phyloP scores from a whole-genome alignment of 1,139 yeast genomes.

The Entelexis paramagnoliae region DNA sequence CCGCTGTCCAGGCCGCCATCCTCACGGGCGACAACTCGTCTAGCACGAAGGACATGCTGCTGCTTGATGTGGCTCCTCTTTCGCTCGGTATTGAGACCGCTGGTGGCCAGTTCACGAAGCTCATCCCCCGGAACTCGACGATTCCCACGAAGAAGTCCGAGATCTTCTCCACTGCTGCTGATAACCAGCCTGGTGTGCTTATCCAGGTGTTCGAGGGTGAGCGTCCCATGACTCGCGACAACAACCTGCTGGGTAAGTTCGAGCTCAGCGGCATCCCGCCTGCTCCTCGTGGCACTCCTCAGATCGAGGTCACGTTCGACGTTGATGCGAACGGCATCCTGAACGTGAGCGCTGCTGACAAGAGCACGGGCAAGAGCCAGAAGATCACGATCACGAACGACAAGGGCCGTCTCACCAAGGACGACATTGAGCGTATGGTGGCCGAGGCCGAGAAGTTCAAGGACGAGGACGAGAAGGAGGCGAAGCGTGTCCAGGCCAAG shows the following conservation, averaged over 20 bases:
- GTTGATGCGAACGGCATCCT: slow-evolving; percentile 88
- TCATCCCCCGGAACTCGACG: slow-evolving; percentile 84
- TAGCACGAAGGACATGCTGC: slow-evolving; percentile 71
- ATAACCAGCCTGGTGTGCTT: slow-evolving; percentile 90
- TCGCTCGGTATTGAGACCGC: slow-evolving; percentile 89
- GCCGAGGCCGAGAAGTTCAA: slow-evolving; percentile 80
- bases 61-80: slow-evolving; percentile 81
- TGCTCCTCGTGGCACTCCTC: slow-evolving; percentile 94
- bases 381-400: slow-evolving; percentile 83
- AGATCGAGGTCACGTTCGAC: slow-evolving; percentile 87
- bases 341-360: slow-evolving; percentile 88
- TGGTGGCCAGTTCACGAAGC: slow-evolving; percentile 91
- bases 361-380: slow-evolving; percentile 75
- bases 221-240: slow-evolving; percentile 86
- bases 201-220: slow-evolving; percentile 92
- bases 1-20: slow-evolving; percentile 87
- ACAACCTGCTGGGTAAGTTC: slow-evolving; percentile 88
- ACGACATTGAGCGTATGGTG: slow-evolving; percentile 91
- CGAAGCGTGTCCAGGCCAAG: slow-evolving; percentile 67
- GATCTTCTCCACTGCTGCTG: slow-evolving; percentile 83
- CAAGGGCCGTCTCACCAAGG: slow-evolving; percentile 92
- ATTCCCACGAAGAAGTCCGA: slow-evolving; percentile 91
- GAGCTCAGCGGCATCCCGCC: slow-evolving; percentile 89
- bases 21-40: slow-evolving; percentile 80
- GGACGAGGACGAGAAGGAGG: slow-evolving; percentile 76